A percentile compares a stretch with the other conserved stretches of the same genome.
Conservation (phyloP, 495 filamentous ascomycete genomes). For the Opeltia flavorubescens region DNA sequence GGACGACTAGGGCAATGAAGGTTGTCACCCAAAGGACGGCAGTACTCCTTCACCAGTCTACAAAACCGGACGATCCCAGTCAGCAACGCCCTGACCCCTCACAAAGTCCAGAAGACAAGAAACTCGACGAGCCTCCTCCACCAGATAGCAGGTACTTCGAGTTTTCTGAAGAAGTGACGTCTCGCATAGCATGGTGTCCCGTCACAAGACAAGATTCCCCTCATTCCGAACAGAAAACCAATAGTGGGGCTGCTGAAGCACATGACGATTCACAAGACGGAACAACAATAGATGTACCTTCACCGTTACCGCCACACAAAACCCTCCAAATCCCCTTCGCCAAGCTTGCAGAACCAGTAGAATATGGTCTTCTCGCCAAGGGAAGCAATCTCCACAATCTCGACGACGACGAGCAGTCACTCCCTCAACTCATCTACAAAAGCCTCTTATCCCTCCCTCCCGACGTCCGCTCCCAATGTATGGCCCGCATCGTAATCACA, state of each 20-base stretch:
- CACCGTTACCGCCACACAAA: conserved; percentile 24
- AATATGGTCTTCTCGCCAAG: conserved; percentile 54
- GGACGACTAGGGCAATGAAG: conserved; percentile 63
- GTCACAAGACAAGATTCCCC: conserved; percentile 4
- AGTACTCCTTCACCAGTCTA: conserved; percentile 34
- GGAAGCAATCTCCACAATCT: conserved; percentile 39
- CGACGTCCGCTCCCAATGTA: conserved; percentile 70
- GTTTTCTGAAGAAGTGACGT: conserved; percentile 63
- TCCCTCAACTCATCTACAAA: conserved; percentile 61
- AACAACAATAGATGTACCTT: conserved; percentile 26
- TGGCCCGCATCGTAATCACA: conserved; percentile 79
- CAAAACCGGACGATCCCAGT: not conserved
- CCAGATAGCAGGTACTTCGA: conserved; percentile 36
- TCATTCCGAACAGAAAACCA: conserved; percentile 1
- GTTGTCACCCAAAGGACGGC: conserved; percentile 54
- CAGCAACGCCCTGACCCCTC: not conserved
- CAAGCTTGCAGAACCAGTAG: conserved; percentile 55
- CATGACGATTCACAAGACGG: too few species aligned
- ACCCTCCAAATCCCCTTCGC: conserved; percentile 52
- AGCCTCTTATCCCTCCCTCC: conserved; percentile 61
- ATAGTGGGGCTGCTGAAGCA: not conserved
- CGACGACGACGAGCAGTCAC: conserved; percentile 73
- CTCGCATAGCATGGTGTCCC: conserved; percentile 61
- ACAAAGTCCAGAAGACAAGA: conserved; percentile 6
- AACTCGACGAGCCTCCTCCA: conserved; percentile 28